Base-by-base conservation (phyloP, 306 rosid species). In the Hippophae gyantsensis region DNA sequence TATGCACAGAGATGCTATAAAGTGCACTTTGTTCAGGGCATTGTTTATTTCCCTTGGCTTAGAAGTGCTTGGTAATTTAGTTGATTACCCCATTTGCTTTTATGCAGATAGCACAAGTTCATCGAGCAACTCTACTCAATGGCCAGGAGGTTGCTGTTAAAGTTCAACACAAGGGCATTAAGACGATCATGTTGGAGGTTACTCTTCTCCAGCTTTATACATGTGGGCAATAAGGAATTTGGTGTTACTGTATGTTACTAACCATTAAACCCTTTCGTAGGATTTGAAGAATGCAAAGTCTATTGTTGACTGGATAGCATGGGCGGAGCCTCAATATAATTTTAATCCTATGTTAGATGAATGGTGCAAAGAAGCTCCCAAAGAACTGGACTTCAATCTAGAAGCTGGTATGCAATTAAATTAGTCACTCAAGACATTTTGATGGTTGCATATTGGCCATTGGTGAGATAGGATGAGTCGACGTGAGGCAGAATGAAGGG, bases 361-460 rank as follows among this genome's bases (percentile, higher is more conserved):
- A 76, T 93, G 99, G 97, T 93, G 99, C 99, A 86, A 76, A 82
- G 99, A 93, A 82, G 92, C 90, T 78, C 99, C 99, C 44, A 93
- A 89, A 73, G 99, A 93, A 67, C 90, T 93, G 51, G 94, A 93
- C 75, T 89, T 88, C 83, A 89, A 82, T 77, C 83, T 8, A 49
- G 99, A 93, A 79, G 97, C 99, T 60, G 99, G 99, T 93, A 78
- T 56, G 62, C 58, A 71, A 9, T 58, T 47, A 57, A 66, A 61
- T 55, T 74, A 54, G 46, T 48, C 43, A 52, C 52, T 66, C 42
- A 48, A 47, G 23, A 59, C 43, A 48, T 56, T 46, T 66, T 55
- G 6, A 11, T 57, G 41, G 26, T 43, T 52, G 27, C 25, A 6
- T 61, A 14, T 32, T 32, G 38, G 38, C 0, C 38, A 32, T 32